Evolutionary conservation across 345 rosid species (phyloP).

Genomic region (rapeseed (Brassica napus)): DNA sequence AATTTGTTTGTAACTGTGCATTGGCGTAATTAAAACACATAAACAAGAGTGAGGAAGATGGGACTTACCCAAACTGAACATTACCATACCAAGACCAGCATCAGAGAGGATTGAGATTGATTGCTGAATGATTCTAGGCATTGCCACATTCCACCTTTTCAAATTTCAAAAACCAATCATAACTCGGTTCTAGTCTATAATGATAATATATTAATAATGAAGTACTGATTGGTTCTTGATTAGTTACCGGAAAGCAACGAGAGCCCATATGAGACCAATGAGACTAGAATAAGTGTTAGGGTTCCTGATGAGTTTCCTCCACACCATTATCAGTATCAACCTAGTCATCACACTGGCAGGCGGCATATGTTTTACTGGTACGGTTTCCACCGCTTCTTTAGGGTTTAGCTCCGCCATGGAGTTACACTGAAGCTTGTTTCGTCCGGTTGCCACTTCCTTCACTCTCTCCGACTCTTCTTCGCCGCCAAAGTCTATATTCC

Average conservation of each 20-base stretch:
- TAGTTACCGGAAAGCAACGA: conserved; percentile 59
- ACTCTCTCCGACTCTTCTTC: conserved; percentile 56
- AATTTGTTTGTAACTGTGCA: not conserved
- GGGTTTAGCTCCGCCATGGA: conserved; percentile 78
- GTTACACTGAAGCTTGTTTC: conserved; percentile 57
- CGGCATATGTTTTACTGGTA: conserved; percentile 66
- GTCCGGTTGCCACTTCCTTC: conserved; percentile 44
- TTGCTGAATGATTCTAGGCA: conserved; percentile 71
- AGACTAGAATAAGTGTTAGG: conserved; percentile 94
- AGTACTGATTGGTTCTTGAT: not conserved
- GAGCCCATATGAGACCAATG: conserved; percentile 88
- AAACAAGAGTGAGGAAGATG: not conserved
- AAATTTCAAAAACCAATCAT: too few relatives aligned
- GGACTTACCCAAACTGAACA: conserved; percentile 25
- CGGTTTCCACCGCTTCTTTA: conserved; percentile 49
- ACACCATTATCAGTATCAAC: conserved; percentile 84
- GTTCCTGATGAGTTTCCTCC: conserved; percentile 90
- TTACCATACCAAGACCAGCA: conserved; percentile 99
- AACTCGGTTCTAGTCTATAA: too few relatives aligned
- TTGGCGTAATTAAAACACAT: not conserved
- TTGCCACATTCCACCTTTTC: conserved; percentile 46
- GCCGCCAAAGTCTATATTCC: conserved; percentile 46
- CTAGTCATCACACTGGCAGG: conserved; percentile 94
- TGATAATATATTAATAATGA: too few relatives aligned
- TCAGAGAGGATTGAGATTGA: conserved; percentile 84